Conservation (phyloP, 2,329 filamentous ascomycete genomes). For the Metarhizium robertsii region DNA sequence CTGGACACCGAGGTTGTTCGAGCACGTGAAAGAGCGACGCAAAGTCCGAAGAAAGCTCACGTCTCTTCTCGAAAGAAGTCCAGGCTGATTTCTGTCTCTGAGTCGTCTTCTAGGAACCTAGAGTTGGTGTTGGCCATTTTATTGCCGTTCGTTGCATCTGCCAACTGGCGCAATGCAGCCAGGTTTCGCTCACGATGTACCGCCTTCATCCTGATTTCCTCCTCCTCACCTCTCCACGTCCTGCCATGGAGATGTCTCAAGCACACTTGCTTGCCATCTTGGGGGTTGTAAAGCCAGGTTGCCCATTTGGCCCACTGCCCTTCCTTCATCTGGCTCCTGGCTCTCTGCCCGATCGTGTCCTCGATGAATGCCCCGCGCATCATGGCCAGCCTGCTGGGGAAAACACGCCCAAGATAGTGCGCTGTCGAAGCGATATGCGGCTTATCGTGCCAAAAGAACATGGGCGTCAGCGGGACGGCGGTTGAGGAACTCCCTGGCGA, state of each 20-base stretch:
- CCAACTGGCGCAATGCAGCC: background rate
- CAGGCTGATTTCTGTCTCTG: background rate
- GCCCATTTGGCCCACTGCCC: conserved; percentile 43
- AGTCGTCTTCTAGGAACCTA: background rate
- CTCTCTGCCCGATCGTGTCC: conserved; percentile 44
- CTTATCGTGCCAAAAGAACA: conserved; percentile 53
- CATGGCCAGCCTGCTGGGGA: conserved; percentile 39
- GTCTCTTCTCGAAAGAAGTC: background rate
- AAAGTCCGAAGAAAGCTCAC: too few species aligned
- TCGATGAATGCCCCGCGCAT: conserved; percentile 46
- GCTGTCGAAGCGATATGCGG: conserved; percentile 39
- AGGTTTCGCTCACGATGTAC: background rate
- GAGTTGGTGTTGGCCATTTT: background rate
- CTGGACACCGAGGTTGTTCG: too few species aligned
- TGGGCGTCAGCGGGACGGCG: conserved; percentile 34
- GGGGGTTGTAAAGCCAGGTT: conserved; percentile 45
- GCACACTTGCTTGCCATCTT: conserved; percentile 34
- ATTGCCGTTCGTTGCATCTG: background rate
- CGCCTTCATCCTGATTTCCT: conserved; percentile 7
- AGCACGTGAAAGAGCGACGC: too few species aligned
- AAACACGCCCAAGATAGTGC: conserved; percentile 42
- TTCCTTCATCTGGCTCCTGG: conserved; percentile 46
- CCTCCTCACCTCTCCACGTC: conserved; percentile 32
- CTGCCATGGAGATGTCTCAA: conserved; percentile 42
- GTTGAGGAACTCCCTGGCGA: conserved; percentile 15